phyloP scores from a whole-genome alignment of 352 stramenopile genomes.

The Thalassiosira livingstoniorum region DNA sequence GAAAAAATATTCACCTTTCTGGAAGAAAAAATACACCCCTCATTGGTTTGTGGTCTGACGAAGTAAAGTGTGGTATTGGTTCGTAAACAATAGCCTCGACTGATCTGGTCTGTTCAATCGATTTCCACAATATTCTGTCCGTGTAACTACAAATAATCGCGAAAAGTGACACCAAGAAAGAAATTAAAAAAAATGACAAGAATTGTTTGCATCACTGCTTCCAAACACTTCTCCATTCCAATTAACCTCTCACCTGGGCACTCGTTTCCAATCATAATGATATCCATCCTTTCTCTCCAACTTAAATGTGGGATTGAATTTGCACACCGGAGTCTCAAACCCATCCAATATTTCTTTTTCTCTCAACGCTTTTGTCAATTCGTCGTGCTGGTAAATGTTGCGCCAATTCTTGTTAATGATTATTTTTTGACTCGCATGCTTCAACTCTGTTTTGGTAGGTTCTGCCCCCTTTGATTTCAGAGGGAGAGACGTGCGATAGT shows the following conservation, averaged over 20 bases:
- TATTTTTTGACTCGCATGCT: constrained; percentile 7
- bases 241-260: constrained; percentile 22
- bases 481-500: constrained; percentile 50
- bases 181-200: no score
- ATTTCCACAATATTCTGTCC: constrained; percentile 63
- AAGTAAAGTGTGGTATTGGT: constrained; percentile 50
- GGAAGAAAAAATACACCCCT: constrained; percentile 55
- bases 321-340: constrained; percentile 51
- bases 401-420: constrained; percentile 39
- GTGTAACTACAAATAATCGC: constrained; percentile 53
- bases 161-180: no score
- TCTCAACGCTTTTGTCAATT: constrained; percentile 48
- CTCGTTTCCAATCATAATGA: constrained; percentile 54
- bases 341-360: constrained; percentile 47
- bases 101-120: constrained; percentile 29
- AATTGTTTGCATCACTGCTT: no score
- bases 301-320: constrained; percentile 64
- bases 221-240: no score
- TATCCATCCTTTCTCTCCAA: constrained; percentile 50
- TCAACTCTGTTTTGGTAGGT: constrained; percentile 6
- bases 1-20: constrained; percentile 20
- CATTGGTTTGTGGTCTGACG: constrained; percentile 66
- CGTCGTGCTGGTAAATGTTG: constrained; percentile 49
- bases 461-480: background rate
- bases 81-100: constrained; percentile 57